A percentile compares a stretch with the other conserved stretches of the same genome.
Conservation (phyloP, 78 protist genomes). For the slime mould (Dictyostelium discoideum) region dicty_2.7 NC_007091.3:4228001-4228500, state of each 20-base stretch:
- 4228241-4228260: neutral
- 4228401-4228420: neutral
- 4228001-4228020: neutral
- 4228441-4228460: neutral
- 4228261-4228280: constrained; percentile 21
- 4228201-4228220: neutral
- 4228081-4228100: neutral
- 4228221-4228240: neutral
- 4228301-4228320: constrained; percentile 58
- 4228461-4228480: neutral
- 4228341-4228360: constrained; percentile 57
- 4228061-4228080: neutral
- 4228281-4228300: constrained; percentile 59
- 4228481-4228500: neutral
- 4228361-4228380: constrained; percentile 5
- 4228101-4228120: neutral
- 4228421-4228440: neutral
- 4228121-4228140: neutral
- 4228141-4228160: neutral
- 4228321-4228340: constrained; percentile 59
- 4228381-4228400: constrained; percentile 30
- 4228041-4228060: neutral
- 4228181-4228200: neutral
- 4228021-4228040: neutral
- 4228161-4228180: neutral